phyloP scores from a whole-genome alignment of 2,329 filamentous ascomycete genomes.

The Neoarthrinium moseri region DNA sequence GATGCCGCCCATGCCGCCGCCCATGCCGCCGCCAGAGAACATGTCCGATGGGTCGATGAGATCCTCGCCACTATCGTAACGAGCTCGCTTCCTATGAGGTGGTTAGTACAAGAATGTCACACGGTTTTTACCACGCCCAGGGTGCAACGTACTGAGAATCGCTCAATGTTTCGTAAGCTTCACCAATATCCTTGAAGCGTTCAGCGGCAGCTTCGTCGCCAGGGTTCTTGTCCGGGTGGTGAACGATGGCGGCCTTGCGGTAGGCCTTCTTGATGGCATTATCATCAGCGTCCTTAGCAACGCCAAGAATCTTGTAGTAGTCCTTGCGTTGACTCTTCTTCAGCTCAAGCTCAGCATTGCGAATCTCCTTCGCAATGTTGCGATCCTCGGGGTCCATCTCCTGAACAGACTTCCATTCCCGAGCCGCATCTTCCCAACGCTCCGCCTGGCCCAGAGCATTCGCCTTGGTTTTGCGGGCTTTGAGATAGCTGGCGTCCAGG shows the following conservation, averaged over 20 bases:
- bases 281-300: conserved; percentile 83
- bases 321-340: conserved; percentile 98
- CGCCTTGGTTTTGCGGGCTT: conserved; percentile 91
- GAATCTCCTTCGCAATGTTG: conserved; percentile 78
- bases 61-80: conserved; percentile 92
- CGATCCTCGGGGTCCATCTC: conserved; percentile 83
- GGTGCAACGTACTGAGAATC: conserved; percentile 73
- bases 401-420: conserved; percentile 82
- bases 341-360: conserved; percentile 87
- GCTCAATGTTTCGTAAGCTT: conserved; percentile 94
- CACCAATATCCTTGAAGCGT: conserved; percentile 96
- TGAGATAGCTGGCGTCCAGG: conserved; percentile 81
- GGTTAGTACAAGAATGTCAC: conserved; percentile 31
- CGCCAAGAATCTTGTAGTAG: conserved; percentile 94
- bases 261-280: conserved; percentile 95
- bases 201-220: conserved; percentile 81
- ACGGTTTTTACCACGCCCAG: not conserved
- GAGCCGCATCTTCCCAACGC: conserved; percentile 87
- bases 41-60: conserved; percentile 85
- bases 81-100: conserved; percentile 69
- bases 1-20: conserved; percentile 60
- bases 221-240: conserved; percentile 97
- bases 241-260: conserved; percentile 86
- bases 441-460: conserved; percentile 84
- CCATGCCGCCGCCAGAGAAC: conserved; percentile 61